A percentile compares a stretch with the other conserved stretches of the same genome.
phyloP scores from a whole-genome alignment of 1,284 basidiomycete genomes.

The Ceratorhiza oryzae-sativae region DNA sequence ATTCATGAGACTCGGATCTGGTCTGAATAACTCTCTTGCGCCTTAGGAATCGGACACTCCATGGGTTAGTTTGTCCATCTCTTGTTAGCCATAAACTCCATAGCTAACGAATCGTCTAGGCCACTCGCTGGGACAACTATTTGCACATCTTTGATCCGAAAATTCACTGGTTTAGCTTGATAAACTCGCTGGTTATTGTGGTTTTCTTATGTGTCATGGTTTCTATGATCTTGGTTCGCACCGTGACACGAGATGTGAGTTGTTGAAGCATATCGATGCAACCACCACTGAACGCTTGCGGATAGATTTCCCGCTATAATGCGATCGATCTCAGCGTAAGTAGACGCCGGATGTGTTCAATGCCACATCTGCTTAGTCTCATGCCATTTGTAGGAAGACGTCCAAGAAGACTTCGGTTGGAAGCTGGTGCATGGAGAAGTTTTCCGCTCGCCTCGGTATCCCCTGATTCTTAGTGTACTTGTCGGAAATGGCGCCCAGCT shows the following conservation, averaged over 20 bases:
- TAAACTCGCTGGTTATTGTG: slow-evolving; percentile 92
- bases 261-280: slow-evolving; percentile 57
- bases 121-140: slow-evolving; percentile 96
- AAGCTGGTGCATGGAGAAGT: slow-evolving; percentile 97
- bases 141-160: slow-evolving; percentile 67
- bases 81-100: not conserved
- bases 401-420: slow-evolving; percentile 99
- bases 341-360: slow-evolving; percentile 6
- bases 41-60: slow-evolving; percentile 81
- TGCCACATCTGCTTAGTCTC: slow-evolving; percentile 38
- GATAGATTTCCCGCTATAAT: slow-evolving; percentile 95
- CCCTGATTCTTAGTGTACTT: slow-evolving; percentile 83
- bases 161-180: slow-evolving; percentile 80
- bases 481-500: slow-evolving; percentile 93
- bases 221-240: slow-evolving; percentile 86
- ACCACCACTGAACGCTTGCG: slow-evolving; percentile 54
- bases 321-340: slow-evolving; percentile 87
- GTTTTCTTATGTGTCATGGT: slow-evolving; percentile 94
- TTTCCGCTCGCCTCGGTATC: slow-evolving; percentile 82
- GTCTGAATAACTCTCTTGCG: slow-evolving; percentile 9
- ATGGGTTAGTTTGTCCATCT: slow-evolving; percentile 63
- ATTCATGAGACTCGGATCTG: slow-evolving; percentile 7
- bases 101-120: slow-evolving; percentile 55
- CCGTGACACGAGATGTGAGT: slow-evolving; percentile 85
- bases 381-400: slow-evolving; percentile 74